Base-by-base conservation (phyloP, 1,284 basidiomycete species). In the Ganoderma lingzhi region DNA sequence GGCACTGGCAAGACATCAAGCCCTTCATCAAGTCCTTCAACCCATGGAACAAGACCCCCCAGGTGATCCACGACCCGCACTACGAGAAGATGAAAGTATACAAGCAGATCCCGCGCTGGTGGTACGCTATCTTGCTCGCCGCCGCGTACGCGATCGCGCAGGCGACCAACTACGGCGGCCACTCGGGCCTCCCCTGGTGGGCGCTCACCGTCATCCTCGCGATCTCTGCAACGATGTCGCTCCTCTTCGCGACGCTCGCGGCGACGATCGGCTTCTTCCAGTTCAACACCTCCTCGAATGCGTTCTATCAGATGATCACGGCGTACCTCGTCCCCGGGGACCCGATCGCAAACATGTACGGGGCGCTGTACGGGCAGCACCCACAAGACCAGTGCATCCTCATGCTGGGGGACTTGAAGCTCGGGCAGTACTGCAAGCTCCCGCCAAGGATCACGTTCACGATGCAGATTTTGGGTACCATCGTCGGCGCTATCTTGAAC, bases 401-500 rank as follows among this genome's bases (percentile, higher is more conserved):
- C 35, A 84, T 87, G 63, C 79, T 86, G 65, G 80, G 83, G 56
- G 86, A 87, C 74, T 78, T 87, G 48, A 87, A 88, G 78, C 83
- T 86, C n/a, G 81, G 76, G 23, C 76, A 76, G 68, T 78, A 91
- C 79, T 87, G 87, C 72, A 92, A 92, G 79, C 82, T 92, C 60
- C 87, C 90, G 23, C 90, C 90, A 19, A 82, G 86, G 0, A 84
- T 85, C 1, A 90, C 89, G 1, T 90, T 92, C 77, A 79, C 82
- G 6, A 86, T 88, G 48, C 90, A 92, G 76, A 80, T 84, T 37
- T 64, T 86, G 23, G 88, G 88, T 8, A 85, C 88, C 6, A 74
- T 89, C 58, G 77, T 80, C 61, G 79, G 77, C 14, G 75, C 77
- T 1, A 71, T 79, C 69, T 71, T 77, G 28, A 77, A 83, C 87